These are phyloP conservation scores for Evernia prunastri DNA, from an alignment of 495 filamentous ascomycete species.

Conservation along the genomic window DNA sequence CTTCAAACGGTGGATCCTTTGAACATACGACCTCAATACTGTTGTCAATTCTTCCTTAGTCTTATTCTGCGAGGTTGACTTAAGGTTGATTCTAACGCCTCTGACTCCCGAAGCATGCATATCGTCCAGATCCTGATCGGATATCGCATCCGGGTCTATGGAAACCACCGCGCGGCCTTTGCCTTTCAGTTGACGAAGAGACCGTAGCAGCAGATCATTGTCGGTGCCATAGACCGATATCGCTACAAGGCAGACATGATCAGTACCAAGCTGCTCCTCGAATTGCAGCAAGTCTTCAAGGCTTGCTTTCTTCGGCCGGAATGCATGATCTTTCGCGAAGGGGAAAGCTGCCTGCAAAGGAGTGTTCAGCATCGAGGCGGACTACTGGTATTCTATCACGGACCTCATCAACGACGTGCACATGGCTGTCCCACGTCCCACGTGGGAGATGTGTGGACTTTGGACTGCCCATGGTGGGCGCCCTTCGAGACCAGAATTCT, in stretches of 20 bases:
- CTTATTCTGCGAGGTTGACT: neutral
- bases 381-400: neutral
- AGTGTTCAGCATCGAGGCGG: neutral
- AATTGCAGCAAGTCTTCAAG: neutral
- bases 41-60: neutral
- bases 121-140: neutral
- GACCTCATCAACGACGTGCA: neutral
- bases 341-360: neutral
- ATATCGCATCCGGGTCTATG: neutral
- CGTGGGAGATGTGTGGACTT: neutral
- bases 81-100: neutral
- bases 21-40: neutral
- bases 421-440: neutral
- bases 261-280: neutral
- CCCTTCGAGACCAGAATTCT: neutral
- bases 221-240: constrained; percentile 1
- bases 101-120: constrained; percentile 4
- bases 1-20: neutral
- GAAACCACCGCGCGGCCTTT: constrained; percentile 1
- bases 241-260: neutral
- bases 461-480: neutral
- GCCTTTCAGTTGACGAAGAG: neutral
- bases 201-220: neutral
- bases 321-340: neutral
- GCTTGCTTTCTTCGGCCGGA: neutral